phyloP scores from a whole-genome alignment of 2,329 filamentous ascomycete species.

The Ceratocystis variospora region DNA sequence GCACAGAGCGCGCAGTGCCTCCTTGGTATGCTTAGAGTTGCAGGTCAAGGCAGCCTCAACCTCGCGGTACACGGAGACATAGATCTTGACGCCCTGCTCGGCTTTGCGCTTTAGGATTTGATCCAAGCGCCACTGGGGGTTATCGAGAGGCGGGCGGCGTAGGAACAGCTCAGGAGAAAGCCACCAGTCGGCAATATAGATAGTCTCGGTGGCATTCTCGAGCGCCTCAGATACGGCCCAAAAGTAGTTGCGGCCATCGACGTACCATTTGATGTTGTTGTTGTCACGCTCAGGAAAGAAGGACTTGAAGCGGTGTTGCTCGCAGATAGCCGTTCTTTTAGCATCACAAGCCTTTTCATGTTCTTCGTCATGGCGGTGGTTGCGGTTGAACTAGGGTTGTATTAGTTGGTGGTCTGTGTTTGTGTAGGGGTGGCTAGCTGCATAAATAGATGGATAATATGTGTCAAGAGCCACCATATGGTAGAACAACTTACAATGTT shows the following conservation, averaged over 20 bases:
- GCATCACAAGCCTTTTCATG: slow-evolving; percentile 75
- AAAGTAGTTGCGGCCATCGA: slow-evolving; percentile 89
- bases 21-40: slow-evolving; percentile 86
- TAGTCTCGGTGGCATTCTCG: slow-evolving; percentile 80
- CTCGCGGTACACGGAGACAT: slow-evolving; percentile 84
- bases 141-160: slow-evolving; percentile 65
- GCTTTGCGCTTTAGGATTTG: slow-evolving; percentile 75
- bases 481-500: slow-evolving; percentile 37
- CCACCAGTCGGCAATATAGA: slow-evolving; percentile 98
- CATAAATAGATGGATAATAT: background rate
- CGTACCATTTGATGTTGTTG: slow-evolving; percentile 92
- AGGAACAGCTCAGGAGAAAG: slow-evolving; percentile 78
- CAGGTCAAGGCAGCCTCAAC: slow-evolving; percentile 70
- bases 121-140: slow-evolving; percentile 80
- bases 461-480: too few species aligned
- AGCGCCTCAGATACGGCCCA: slow-evolving; percentile 83
- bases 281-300: slow-evolving; percentile 78
- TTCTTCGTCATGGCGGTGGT: slow-evolving; percentile 86
- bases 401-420: slow-evolving; percentile 2
- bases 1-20: slow-evolving; percentile 64
- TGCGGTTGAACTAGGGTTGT: slow-evolving; percentile 52
- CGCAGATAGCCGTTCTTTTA: slow-evolving; percentile 58
- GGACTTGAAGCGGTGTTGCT: slow-evolving; percentile 72
- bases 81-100: slow-evolving; percentile 89
- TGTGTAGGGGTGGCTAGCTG: background rate